Evolutionary conservation across 345 rosid species (phyloP).

Genomic region (Luvunga scandens): DNA sequence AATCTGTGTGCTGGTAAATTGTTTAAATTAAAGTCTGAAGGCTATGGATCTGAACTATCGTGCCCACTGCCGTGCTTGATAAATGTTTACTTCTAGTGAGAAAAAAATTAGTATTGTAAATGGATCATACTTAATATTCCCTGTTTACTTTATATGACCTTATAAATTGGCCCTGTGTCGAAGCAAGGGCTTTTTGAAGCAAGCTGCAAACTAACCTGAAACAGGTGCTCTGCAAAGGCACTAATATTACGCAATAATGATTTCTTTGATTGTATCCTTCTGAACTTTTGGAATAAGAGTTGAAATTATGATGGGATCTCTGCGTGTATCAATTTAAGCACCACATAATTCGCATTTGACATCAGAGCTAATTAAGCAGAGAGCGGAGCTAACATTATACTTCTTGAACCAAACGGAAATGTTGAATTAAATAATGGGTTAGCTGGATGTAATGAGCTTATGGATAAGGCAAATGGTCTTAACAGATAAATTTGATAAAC

Average conservation of each 20-base stretch:
- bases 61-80: neutral
- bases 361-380: neutral
- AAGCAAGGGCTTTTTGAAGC: neutral
- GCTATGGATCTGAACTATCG: neutral
- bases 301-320: constrained; percentile 21
- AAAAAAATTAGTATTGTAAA: neutral
- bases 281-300: constrained; percentile 33
- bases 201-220: constrained; percentile 42
- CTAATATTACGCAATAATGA: constrained; percentile 40
- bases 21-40: neutral
- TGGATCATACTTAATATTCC: neutral
- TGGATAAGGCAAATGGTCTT: neutral
- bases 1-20: neutral
- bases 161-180: neutral
- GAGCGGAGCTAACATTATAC: constrained; percentile 7
- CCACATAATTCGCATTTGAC: constrained; percentile 5
- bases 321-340: constrained; percentile 18
- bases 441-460: neutral
- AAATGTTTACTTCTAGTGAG: too few species aligned
- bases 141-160: neutral
- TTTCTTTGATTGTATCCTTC: constrained; percentile 44
- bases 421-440: neutral
- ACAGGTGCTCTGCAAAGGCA: constrained; percentile 49
- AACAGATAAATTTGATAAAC: neutral
- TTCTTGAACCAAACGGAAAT: constrained; percentile 27